A percentile compares a stretch with the other conserved stretches of the same genome.
These are phyloP conservation scores for Penicillium hordei DNA, from an alignment of 2,329 filamentous ascomycete species.

Conservation along the genomic window DNA sequence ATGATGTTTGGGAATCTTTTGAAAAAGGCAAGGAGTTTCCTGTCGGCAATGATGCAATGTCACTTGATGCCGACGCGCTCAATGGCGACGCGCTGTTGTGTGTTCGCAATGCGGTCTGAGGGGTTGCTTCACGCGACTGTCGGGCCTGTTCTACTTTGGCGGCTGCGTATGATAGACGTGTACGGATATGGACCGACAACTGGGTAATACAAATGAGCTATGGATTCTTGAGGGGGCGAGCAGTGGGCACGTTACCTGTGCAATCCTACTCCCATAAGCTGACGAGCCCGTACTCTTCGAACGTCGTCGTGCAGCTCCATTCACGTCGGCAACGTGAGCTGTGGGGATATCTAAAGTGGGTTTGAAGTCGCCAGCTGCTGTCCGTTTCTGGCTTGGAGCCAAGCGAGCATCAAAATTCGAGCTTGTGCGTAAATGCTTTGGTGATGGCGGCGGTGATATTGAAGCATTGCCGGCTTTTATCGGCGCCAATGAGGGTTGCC, in stretches of 20 bases:
- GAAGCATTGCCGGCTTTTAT: constrained; percentile 19
- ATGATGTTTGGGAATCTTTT: constrained; percentile 9
- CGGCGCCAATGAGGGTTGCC: constrained; percentile 10
- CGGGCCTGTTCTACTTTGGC: constrained; percentile 89
- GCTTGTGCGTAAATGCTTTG: constrained; percentile 2
- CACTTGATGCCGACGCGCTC: constrained; percentile 63
- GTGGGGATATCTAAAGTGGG: constrained; percentile 28
- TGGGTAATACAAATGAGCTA: constrained; percentile 41
- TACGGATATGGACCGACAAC: constrained; percentile 76
- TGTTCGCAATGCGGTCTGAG: constrained; percentile 15
- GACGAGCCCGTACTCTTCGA: constrained; percentile 71
- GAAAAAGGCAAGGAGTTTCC: constrained; percentile 16
- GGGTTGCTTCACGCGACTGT: constrained; percentile 63
- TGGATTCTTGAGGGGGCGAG: neutral
- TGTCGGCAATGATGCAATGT: constrained; percentile 53
- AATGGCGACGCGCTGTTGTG: constrained; percentile 14
- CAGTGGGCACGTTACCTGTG: constrained; percentile 64
- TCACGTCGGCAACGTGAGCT: constrained; percentile 34
- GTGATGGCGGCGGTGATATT: constrained; percentile 13
- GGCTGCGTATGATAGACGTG: constrained; percentile 88
- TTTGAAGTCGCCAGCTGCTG: constrained; percentile 73
- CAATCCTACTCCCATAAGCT: constrained; percentile 67
- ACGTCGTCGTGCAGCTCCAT: constrained; percentile 50
- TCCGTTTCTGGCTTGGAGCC: constrained; percentile 64
- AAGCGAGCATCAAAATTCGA: constrained; percentile 11